Evolutionary conservation across 2,329 filamentous ascomycete genomes (phyloP).

Genomic region (Pseudogymnoascus sp.): DNA sequence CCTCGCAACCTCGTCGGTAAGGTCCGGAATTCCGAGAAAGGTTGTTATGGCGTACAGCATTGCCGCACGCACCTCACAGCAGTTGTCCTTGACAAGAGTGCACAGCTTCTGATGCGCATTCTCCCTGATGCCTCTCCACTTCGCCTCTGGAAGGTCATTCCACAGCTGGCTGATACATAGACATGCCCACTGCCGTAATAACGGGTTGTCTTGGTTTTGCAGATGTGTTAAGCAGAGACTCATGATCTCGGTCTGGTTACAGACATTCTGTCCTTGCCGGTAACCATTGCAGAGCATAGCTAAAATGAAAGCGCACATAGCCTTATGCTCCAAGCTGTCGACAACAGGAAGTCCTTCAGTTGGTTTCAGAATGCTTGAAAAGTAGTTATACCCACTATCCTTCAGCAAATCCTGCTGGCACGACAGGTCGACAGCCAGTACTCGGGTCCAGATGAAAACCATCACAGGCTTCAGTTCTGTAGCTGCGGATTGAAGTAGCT

Average conservation of each 20-base stretch:
- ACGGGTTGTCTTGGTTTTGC: constrained; percentile 75
- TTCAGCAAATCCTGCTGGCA: constrained; percentile 93
- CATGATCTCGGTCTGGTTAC: constrained; percentile 85
- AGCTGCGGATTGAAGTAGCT: constrained; percentile 89
- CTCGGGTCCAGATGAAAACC: constrained; percentile 98
- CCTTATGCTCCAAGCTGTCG: constrained; percentile 89
- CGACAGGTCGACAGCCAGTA: constrained; percentile 88
- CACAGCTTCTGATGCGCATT: constrained; percentile 77
- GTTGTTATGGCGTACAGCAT: constrained; percentile 91
- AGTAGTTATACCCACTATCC: constrained; percentile 95
- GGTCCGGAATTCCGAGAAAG: constrained; percentile 86
- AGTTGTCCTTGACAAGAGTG: constrained; percentile 73
- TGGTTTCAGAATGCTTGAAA: constrained; percentile 85
- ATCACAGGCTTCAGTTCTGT: constrained; percentile 94
- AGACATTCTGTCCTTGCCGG: constrained; percentile 84
- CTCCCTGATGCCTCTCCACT: constrained; percentile 90
- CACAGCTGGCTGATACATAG: constrained; percentile 93
- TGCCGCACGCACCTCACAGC: constrained; percentile 86
- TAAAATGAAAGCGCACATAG: constrained; percentile 98
- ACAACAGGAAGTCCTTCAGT: constrained; percentile 75
- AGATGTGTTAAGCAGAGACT: constrained; percentile 79
- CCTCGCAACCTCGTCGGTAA: constrained; percentile 83
- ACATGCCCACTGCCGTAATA: constrained; percentile 92
- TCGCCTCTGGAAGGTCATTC: constrained; percentile 84
- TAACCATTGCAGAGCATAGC: constrained; percentile 96